Base-by-base conservation (phyloP, 106 monocot species). In the Dendrobium chrysotoxum region DNA sequence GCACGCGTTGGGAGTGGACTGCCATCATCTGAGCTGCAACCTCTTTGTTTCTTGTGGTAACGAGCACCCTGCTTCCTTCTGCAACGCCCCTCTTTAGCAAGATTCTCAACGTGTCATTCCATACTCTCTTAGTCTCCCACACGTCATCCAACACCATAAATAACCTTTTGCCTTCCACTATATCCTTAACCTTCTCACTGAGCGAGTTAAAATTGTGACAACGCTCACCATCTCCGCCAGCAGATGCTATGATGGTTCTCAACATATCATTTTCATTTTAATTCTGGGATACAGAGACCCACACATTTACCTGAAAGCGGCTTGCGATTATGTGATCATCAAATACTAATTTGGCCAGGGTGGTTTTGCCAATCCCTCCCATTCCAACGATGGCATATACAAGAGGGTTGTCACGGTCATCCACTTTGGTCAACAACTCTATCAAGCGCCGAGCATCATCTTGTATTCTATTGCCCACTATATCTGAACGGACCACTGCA, bases 291-390 rank as follows among this genome's bases (percentile, higher is more conserved):
- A 78, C 57, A 4, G 31, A 57, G 50, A 78, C 35, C 78, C 78
- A 78, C 7, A 57, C 1, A 21, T 12, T 50, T 13, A 50, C 13
- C 13, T 50, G 13, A 15, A 67, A 23, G 67, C 28, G 4, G 67
- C 23, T 28, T 67, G 7, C 23, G 67, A 26, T 28, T 2, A 39
- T 20, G 78, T 21, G 20, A 35, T 38, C 31, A 38, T 78, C 57
- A 57, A 78, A 78, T 78, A 78, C 23, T 8, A 35, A 18, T 21
- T 78, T 15, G 15, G 78, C 78, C 0, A 57, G 78, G 21, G 78
- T 78, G 78, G 57, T 78, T 50, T 78, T 78, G 31, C 78, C 78
- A 35, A 78, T 78, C 38, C 78, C 57, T 31, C 78, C 78, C 46
- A 78, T 57, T 7, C 78, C 78, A 35, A 35, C 35, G 28, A 78